Evolutionary conservation across 768 basidiomycete species (phyloP), one percentile per base, ranked within the genome.

Genomic region (Agaricus blazei): DNA sequence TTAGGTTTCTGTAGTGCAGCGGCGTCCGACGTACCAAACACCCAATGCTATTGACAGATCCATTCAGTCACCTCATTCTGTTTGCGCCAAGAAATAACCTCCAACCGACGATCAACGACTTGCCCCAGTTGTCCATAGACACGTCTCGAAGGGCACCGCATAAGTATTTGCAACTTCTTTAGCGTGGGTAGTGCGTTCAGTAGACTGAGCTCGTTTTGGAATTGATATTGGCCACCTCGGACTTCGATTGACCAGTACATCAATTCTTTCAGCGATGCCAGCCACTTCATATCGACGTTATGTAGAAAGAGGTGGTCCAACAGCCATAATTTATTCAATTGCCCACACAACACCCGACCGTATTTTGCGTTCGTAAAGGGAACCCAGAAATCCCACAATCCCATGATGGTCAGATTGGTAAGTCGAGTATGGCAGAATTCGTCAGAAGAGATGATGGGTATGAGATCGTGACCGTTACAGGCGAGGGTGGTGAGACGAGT

Each of bases 361-460:
- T 47, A 27, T 36, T 27, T 46, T 14, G 52, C 34, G 15, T n/a
- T 29, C 3, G 26, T 24, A 28, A 54, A 54, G 4, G 14, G 34
- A 6, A 45, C 12, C 52, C 52, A 54, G 28, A 54, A 54, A 23
- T 48, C 52, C 52, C 52, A 54, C 24, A 48, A 37, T 4, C 52
- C 52, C 52, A 54, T 48, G 24, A 54, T 48, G 9, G 52, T 47
- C 37, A 54, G 24, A 36, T 48, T 36, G 3, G 26, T 27, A n/a
- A 54, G 36, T 14, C 29, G 45, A 2, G 44, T 54, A 28, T 54
- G 52, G 12, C 19, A 24, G 45, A 54, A 54, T 15, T 23, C 12
- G 9, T 31, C 37, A 11, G 45, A 26, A n/a, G 52, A 54, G 8
- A n/a, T 38, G 45, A 48, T 19, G 14, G 46, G 46, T n/a, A 48